Percentiles rank a stretch among this genome's conserved stretches.
These are phyloP conservation scores for Hyaloscypha bicolor DNA, from an alignment of 495 filamentous ascomycete species.

Conservation along the genomic window DNA sequence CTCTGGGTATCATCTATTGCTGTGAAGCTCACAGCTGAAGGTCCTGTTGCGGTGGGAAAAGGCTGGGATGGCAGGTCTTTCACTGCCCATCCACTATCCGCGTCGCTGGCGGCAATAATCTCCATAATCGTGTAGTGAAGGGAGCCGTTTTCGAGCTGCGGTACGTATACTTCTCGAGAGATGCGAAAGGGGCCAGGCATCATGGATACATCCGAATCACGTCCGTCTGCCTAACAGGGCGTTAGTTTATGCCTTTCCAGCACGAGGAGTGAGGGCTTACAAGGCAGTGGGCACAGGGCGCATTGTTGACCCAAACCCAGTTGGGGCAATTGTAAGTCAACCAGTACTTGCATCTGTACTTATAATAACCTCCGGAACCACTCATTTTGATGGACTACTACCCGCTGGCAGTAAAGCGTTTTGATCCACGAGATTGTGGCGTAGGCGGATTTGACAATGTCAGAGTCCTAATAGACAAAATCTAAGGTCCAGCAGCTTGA, in stretches of 20 bases:
- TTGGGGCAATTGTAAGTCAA: constrained; percentile 58
- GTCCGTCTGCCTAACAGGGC: constrained; percentile 44
- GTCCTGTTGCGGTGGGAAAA: constrained; percentile 27
- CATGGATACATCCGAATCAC: constrained; percentile 42
- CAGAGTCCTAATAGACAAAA: neutral
- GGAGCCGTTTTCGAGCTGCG: constrained; percentile 45
- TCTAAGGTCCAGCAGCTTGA: neutral
- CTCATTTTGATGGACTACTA: constrained; percentile 49
- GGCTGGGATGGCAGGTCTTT: constrained; percentile 25
- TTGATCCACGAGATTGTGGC: constrained; percentile 25
- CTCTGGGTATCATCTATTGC: constrained; percentile 22
- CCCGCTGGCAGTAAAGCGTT: constrained; percentile 39
- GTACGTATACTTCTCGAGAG: constrained; percentile 42
- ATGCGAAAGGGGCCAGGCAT: constrained; percentile 30
- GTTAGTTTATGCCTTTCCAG: constrained; percentile 8
- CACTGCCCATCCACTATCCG: constrained; percentile 30
- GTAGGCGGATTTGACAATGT: neutral
- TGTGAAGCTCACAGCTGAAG: constrained; percentile 18
- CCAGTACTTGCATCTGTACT: constrained; percentile 64
- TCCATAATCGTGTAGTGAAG: constrained; percentile 49
- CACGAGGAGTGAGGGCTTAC: constrained; percentile 40
- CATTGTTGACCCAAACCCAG: constrained; percentile 63
- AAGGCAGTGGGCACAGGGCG: constrained; percentile 57
- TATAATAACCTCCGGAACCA: constrained; percentile 60
- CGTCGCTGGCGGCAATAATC: constrained; percentile 37